phyloP scores from a whole-genome alignment of 78 protist species.

The Protostelium mycophagum region DNA sequence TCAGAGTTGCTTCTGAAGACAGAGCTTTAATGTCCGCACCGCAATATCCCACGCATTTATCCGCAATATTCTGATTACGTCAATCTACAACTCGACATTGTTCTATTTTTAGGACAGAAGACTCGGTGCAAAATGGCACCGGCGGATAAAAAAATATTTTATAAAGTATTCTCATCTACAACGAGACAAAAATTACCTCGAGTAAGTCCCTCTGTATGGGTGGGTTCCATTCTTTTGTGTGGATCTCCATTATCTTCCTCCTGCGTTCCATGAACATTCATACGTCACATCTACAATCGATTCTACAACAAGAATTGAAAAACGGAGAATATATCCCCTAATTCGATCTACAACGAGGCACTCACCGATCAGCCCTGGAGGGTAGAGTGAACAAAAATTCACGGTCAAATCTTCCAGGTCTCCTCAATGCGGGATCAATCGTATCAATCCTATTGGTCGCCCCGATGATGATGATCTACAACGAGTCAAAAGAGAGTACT shows the following conservation, averaged over 20 bases:
- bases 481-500: constrained; percentile 14
- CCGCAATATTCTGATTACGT: constrained; percentile 36
- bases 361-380: constrained; percentile 43
- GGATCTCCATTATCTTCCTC: constrained; percentile 59
- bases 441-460: constrained; percentile 94
- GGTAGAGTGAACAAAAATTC: constrained; percentile 83
- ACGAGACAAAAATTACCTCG: not conserved
- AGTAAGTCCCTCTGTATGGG: not conserved
- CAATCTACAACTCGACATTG: no score
- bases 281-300: no score
- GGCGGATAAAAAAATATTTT: no score
- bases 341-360: no score
- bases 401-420: constrained; percentile 91
- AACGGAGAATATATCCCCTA: no score
- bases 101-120: no score
- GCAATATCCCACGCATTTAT: constrained; percentile 58
- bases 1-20: constrained; percentile 70
- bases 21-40: constrained; percentile 85
- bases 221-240: constrained; percentile 72
- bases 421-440: constrained; percentile 91
- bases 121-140: no score
- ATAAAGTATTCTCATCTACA: not conserved
- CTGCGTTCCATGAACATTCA: no score
- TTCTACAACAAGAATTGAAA: no score
- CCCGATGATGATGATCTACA: constrained; percentile 90